Evolutionary conservation across 805 yeast genomes (phyloP).

Genomic region (Zygotorulaspora sp.): DNA sequence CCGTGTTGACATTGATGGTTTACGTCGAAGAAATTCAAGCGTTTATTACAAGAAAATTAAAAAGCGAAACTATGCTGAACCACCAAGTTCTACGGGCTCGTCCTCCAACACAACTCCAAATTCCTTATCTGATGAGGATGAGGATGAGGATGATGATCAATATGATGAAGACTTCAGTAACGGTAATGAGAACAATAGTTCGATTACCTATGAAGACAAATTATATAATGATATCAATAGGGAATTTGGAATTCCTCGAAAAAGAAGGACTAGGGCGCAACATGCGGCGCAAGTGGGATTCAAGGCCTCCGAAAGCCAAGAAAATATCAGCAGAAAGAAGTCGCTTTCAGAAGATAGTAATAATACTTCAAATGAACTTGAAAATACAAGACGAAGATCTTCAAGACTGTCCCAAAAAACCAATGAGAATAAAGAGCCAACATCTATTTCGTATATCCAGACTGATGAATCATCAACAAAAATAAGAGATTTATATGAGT

Average conservation of each 20-base stretch:
- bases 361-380: slow-evolving; percentile 9
- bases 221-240: slow-evolving; percentile 2
- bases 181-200: slow-evolving; percentile 3
- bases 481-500: slow-evolving; percentile 30
- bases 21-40: slow-evolving; percentile 28
- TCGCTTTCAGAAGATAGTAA: slow-evolving; percentile 11
- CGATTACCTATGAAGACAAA: slow-evolving; percentile 3
- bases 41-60: slow-evolving; percentile 27
- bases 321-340: slow-evolving; percentile 1
- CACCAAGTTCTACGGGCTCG: slow-evolving; percentile 6
- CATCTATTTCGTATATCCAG: slow-evolving; percentile 4
- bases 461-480: slow-evolving; percentile 8
- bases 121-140: slow-evolving; percentile 7
- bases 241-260: background rate
- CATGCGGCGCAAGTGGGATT: slow-evolving; percentile 5
- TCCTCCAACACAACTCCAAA: slow-evolving; percentile 10
- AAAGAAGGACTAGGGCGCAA: slow-evolving; percentile 10
- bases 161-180: slow-evolving; percentile 5
- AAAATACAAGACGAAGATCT: slow-evolving; percentile 23
- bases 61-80: slow-evolving; percentile 4
- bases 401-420: slow-evolving; percentile 23
- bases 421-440: slow-evolving; percentile 3
- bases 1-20: slow-evolving; percentile 27
- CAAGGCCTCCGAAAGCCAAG: slow-evolving; percentile 3
- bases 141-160: slow-evolving; percentile 11